Conservation (phyloP, 257 asterid species). For the Solanum acaule region DNA sequence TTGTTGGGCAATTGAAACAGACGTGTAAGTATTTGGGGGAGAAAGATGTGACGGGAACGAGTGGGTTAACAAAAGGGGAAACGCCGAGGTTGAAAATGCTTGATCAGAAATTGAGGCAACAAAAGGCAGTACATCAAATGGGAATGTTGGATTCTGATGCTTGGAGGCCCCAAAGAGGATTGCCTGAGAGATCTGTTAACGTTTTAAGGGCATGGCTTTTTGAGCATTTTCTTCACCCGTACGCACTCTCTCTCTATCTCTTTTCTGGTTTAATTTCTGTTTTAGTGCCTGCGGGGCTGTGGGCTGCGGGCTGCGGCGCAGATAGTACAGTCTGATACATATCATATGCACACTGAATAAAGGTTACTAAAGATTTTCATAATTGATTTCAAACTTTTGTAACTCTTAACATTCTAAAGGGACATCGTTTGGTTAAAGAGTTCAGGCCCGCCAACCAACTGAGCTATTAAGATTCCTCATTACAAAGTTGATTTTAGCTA, state of each 20-base stretch:
- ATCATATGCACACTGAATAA: neutral
- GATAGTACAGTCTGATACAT: neutral
- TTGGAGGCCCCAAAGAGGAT: constrained; percentile 83
- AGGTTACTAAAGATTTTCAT: neutral
- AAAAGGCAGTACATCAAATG: constrained; percentile 47
- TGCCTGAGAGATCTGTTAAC: constrained; percentile 71
- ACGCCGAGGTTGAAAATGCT: constrained; percentile 60
- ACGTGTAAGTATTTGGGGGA: constrained; percentile 60
- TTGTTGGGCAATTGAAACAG: constrained; percentile 37
- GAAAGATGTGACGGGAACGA: constrained; percentile 24
- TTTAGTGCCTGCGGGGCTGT: neutral
- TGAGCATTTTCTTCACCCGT: constrained; percentile 88
- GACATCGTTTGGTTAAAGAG: neutral
- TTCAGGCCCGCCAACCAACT: rapidly evolving
- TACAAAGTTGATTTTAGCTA: neutral
- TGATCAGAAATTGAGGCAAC: constrained; percentile 59
- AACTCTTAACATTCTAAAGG: neutral
- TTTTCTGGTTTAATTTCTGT: neutral
- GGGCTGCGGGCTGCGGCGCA: neutral
- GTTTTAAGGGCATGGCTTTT: constrained; percentile 74
- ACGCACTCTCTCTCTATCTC: constrained; percentile 6
- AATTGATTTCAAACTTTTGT: neutral
- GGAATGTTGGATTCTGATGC: constrained; percentile 59
- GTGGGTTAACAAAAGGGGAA: constrained; percentile 60
- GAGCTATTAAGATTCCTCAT: neutral